These are phyloP conservation scores for Ophiocordyceps camponoti-saundersi DNA, from an alignment of 2,329 filamentous ascomycete species.

Conservation along the genomic window DNA sequence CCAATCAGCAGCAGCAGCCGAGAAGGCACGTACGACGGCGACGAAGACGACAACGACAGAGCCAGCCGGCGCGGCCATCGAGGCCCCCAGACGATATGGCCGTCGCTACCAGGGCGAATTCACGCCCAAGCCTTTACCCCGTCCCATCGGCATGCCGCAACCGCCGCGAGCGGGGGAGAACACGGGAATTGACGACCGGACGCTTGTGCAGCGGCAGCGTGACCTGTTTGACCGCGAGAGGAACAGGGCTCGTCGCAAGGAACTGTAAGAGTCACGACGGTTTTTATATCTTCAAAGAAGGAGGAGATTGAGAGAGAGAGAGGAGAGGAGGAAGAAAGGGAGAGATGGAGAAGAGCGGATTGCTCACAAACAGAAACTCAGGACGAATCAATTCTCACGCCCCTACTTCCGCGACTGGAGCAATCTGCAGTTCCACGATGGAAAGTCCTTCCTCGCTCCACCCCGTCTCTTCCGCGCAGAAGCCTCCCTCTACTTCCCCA, in stretches of 20 bases:
- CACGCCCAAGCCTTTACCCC: conserved; percentile 39
- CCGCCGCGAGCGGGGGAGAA: conserved; percentile 70
- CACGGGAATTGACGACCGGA: conserved; percentile 54
- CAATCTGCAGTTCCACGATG: conserved; percentile 65
- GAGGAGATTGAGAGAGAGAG: no score
- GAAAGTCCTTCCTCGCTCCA: conserved; percentile 83
- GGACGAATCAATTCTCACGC: conserved; percentile 58
- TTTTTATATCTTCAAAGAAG: no score
- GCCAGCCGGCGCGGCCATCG: conserved; percentile 26
- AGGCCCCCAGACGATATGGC: conserved; percentile 44
- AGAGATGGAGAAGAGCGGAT: neutral
- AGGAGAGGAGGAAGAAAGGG: no score
- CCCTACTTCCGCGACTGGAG: conserved; percentile 96
- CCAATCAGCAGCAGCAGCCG: neutral
- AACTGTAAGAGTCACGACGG: conserved; percentile 38
- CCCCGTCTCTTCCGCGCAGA: conserved; percentile 71
- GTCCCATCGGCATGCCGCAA: conserved; percentile 66
- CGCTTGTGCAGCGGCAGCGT: conserved; percentile 49
- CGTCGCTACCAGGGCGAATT: conserved; percentile 33
- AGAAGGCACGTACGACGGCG: no score
- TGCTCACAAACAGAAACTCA: no score
- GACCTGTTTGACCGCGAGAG: conserved; percentile 78
- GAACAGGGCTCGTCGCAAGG: conserved; percentile 58
- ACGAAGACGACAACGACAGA: neutral
- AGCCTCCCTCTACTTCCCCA: conserved; percentile 81